Base-by-base conservation (phyloP, 2,329 filamentous ascomycete species). In the Mycosphaerella sp. region DNA sequence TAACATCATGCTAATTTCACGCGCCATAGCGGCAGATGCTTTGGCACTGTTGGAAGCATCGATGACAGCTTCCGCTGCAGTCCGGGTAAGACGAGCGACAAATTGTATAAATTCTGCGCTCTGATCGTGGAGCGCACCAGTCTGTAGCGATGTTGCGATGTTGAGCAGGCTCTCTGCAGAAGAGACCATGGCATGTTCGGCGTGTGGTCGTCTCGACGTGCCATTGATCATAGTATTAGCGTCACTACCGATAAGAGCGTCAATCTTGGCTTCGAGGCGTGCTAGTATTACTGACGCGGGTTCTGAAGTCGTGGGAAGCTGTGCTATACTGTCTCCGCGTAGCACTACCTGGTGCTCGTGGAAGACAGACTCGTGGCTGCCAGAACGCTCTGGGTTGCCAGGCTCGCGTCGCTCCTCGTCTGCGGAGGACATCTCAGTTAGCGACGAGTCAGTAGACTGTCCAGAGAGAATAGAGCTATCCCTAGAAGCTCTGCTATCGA, bases 251-350 rank as follows among this genome's bases (percentile, higher is more conserved):
- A 53, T 30, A 17, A 55, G 34, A 14, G 43, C 41, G 16, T 53
- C 50, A n/a, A 56, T 53, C 21, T 53, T 56, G 10, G 54, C 47
- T 37, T 56, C 54, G 7, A 56, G 30, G 27, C 54, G 54, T 25
- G 50, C 51, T 30, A 56, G 37, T 3, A 41, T 40, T 32, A 37
- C 32, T 21, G 35, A 36, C 16, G 53, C 35, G 36, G 13, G n/a
- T 27, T 45, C 34, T 28, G 28, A 14, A 25, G 30, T 25, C 21
- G 21, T 25, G 5, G 21, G 7, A 25, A 25, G 21, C 21, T 25
- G 21, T 25, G 21, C 21, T 25, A 25, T 25, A 4, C 5, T 12
- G 16, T 1, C 16, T 13, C 36, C 13, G 30, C 9, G 30, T 34
- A 34, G 10, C 30, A 34, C 30, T 10, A 34, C 3, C 6, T 34